A percentile compares a stretch with the other conserved stretches of the same genome.
These are phyloP conservation scores for Musa troglodytarum DNA, from an alignment of 176 grass and related monocot species.

Conservation along the genomic window DNA sequence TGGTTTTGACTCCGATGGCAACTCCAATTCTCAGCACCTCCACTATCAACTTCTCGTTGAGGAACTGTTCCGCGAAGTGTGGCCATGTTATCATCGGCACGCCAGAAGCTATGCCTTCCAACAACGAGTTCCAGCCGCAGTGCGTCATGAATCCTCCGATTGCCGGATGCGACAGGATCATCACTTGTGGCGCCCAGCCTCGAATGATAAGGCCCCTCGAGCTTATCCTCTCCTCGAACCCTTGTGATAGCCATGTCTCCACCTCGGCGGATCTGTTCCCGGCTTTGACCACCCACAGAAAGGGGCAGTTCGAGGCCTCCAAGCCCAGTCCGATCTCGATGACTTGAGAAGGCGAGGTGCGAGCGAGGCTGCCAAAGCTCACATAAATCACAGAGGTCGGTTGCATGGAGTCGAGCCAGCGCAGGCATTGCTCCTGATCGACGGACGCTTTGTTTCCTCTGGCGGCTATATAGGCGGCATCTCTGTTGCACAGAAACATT, in stretches of 20 bases:
- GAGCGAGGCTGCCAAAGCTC: background rate
- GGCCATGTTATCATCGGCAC: conserved; percentile 70
- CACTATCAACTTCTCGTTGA: conserved; percentile 45
- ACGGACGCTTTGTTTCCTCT: background rate
- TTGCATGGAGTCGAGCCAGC: conserved; percentile 1
- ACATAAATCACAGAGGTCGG: background rate
- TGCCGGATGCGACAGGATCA: conserved; percentile 25
- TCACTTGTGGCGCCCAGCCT: conserved; percentile 1
- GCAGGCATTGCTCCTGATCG: background rate
- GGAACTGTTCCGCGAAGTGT: conserved; percentile 51
- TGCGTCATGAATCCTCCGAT: conserved; percentile 67
- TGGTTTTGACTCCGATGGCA: background rate
- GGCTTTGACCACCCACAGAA: background rate
- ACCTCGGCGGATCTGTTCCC: background rate
- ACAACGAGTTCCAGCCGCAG: conserved; percentile 62
- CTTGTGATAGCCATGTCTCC: background rate
- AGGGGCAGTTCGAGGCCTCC: background rate
- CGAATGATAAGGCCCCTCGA: background rate
- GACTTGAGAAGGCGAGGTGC: background rate
- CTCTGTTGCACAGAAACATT: conserved; percentile 37
- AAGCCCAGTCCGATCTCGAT: background rate
- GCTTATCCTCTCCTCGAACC: background rate
- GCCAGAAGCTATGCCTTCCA: conserved; percentile 31
- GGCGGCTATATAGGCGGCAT: background rate
- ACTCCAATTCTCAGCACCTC: conserved; percentile 45